These are phyloP conservation scores for Yamadazyma diospyri DNA, from an alignment of 1,139 yeast genomes.

Conservation along the genomic window DNA sequence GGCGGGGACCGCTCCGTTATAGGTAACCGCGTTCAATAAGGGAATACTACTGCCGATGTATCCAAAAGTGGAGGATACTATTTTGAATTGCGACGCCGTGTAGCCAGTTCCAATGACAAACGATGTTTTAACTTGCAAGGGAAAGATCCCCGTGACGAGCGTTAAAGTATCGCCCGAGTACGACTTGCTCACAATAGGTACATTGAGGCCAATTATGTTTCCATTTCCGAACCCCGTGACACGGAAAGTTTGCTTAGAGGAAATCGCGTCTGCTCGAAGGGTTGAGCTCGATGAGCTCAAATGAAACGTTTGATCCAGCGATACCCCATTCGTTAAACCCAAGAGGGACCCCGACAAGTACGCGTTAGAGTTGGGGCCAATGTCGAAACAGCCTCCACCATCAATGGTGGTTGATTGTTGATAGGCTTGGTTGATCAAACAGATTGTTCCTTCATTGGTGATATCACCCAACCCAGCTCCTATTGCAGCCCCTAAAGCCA, in stretches of 20 bases:
- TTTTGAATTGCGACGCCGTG: slow-evolving; percentile 12
- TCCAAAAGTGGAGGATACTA: slow-evolving; percentile 15
- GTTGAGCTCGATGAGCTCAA: slow-evolving; percentile 14
- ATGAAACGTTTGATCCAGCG: slow-evolving; percentile 15
- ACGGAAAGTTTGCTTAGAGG: slow-evolving; percentile 17
- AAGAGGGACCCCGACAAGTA: slow-evolving; percentile 12
- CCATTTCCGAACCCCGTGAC: slow-evolving; percentile 30
- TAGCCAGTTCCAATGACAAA: slow-evolving; percentile 25
- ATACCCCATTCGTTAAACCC: slow-evolving; percentile 7
- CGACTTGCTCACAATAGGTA: slow-evolving; percentile 13
- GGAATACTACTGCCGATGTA: slow-evolving; percentile 14
- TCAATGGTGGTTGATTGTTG: slow-evolving; percentile 19
- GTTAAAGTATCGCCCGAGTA: slow-evolving; percentile 9
- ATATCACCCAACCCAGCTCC: slow-evolving; percentile 12
- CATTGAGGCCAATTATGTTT: slow-evolving; percentile 22
- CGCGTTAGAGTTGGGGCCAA: slow-evolving; percentile 17
- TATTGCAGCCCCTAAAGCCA: slow-evolving; percentile 14
- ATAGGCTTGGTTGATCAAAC: slow-evolving; percentile 21
- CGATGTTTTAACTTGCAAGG: slow-evolving; percentile 8
- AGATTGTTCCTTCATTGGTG: slow-evolving; percentile 24
- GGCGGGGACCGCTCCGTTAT: slow-evolving; percentile 11
- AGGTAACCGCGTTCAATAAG: slow-evolving; percentile 7
- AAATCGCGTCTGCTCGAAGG: slow-evolving; percentile 13
- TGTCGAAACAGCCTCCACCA: slow-evolving; percentile 27
- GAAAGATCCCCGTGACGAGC: slow-evolving; percentile 8